Evolutionary conservation across 768 basidiomycete species (phyloP).

Genomic region (Mycena crocata): DNA sequence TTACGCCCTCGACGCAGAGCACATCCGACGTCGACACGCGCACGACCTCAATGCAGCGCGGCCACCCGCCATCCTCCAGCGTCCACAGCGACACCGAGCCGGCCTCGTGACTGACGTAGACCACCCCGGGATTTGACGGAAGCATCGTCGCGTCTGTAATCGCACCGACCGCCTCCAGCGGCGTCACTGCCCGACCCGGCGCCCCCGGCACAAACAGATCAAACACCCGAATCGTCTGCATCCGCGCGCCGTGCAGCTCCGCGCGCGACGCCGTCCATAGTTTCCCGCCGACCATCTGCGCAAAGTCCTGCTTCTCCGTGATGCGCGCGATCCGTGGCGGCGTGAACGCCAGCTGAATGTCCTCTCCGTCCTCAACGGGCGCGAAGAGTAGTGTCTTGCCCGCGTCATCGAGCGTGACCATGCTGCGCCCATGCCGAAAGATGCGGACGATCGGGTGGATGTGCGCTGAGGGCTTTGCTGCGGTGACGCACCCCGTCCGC

Average conservation of each 20-base stretch:
- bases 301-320: constrained; percentile 86
- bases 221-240: constrained; percentile 85
- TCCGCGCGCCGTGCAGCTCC: constrained; percentile 62
- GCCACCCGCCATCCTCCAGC: constrained; percentile 62
- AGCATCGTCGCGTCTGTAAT: constrained; percentile 86
- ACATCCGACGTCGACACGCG: constrained; percentile 88
- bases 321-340: constrained; percentile 73
- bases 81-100: constrained; percentile 91
- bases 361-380: constrained; percentile 52
- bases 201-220: constrained; percentile 75
- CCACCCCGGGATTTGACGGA: constrained; percentile 70
- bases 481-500: constrained; percentile 65
- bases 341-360: constrained; percentile 59
- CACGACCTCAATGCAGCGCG: constrained; percentile 77
- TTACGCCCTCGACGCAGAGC: constrained; percentile 85
- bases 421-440: constrained; percentile 73
- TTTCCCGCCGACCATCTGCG: constrained; percentile 75
- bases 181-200: constrained; percentile 64
- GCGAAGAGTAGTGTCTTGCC: constrained; percentile 87
- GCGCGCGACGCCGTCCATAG: constrained; percentile 85
- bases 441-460: constrained; percentile 75
- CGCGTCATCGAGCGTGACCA: constrained; percentile 87
- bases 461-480: constrained; percentile 73
- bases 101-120: constrained; percentile 93
- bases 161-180: constrained; percentile 80